Percentiles rank a stretch among this genome's conserved stretches.
phyloP scores from a whole-genome alignment of 371 early-diverging fungal species.

The Haplosporangium sp. region DNA sequence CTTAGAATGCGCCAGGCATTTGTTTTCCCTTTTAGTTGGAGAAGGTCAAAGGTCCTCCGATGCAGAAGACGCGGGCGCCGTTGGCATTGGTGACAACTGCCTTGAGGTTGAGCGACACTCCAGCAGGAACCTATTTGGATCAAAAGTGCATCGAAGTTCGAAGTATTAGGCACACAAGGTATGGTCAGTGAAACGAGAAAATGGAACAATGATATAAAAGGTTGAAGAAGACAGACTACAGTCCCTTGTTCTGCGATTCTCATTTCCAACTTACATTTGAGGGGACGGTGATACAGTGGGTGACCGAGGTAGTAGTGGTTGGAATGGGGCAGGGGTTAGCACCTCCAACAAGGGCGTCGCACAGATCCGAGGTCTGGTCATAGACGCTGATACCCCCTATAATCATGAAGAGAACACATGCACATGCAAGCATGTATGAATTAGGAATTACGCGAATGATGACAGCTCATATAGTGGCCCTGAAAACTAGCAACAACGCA shows the following conservation, averaged over 20 bases:
- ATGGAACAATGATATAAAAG: no score
- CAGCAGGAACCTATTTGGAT: slow-evolving; percentile 32
- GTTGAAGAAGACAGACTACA: not conserved
- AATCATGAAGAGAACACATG: not conserved
- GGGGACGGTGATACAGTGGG: slow-evolving; percentile 46
- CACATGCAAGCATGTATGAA: no score
- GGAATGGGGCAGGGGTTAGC: slow-evolving; percentile 50
- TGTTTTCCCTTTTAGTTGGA: slow-evolving; percentile 9
- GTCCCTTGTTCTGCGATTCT: not conserved
- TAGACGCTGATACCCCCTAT: slow-evolving; percentile 47
- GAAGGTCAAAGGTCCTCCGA: slow-evolving; percentile 48
- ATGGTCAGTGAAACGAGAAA: no score
- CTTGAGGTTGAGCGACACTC: slow-evolving; percentile 31
- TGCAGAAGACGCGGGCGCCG: slow-evolving; percentile 39
- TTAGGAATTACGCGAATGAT: no score
- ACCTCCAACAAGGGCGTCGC: slow-evolving; percentile 30
- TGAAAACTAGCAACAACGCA: not conserved
- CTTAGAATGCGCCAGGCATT: no score
- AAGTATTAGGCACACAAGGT: not conserved
- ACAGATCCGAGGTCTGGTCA: slow-evolving; percentile 36
- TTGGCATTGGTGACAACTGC: slow-evolving; percentile 27
- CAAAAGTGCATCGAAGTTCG: no score
- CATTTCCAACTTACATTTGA: slow-evolving; percentile 14
- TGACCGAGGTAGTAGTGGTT: slow-evolving; percentile 29
- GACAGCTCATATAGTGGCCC: no score